Evolutionary conservation across 2,329 filamentous ascomycete genomes (phyloP).

Genomic region (Penicillium sp.): DNA sequence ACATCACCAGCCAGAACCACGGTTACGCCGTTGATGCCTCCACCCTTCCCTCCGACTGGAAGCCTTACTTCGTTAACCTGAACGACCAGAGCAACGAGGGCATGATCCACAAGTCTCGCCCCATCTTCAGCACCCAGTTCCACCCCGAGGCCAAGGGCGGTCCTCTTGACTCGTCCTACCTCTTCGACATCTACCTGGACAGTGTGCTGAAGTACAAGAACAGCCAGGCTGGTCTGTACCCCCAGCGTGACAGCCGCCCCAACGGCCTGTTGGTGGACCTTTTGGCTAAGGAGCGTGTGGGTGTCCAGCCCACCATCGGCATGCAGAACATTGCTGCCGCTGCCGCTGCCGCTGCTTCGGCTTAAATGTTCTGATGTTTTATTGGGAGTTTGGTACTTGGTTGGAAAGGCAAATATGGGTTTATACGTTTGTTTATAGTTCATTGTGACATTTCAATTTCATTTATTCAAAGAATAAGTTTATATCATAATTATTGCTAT

Average conservation of each 20-base stretch:
- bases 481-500: neutral
- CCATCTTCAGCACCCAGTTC: slow-evolving; percentile 98
- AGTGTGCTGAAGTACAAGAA: slow-evolving; percentile 89
- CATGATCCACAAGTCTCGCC: slow-evolving; percentile 92
- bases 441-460: slow-evolving; percentile 9
- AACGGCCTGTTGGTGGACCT: slow-evolving; percentile 87
- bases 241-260: slow-evolving; percentile 80
- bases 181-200: slow-evolving; percentile 95
- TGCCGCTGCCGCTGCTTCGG: slow-evolving; percentile 32
- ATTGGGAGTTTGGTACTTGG: slow-evolving; percentile 16
- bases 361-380: slow-evolving; percentile 17
- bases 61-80: slow-evolving; percentile 97
- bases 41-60: slow-evolving; percentile 83
- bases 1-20: slow-evolving; percentile 98
- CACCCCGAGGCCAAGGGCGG: slow-evolving; percentile 98
- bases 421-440: slow-evolving; percentile 16
- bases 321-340: slow-evolving; percentile 45
- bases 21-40: slow-evolving; percentile 90
- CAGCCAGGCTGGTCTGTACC: slow-evolving; percentile 68
- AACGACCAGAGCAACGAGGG: slow-evolving; percentile 97
- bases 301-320: slow-evolving; percentile 71
- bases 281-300: slow-evolving; percentile 90
- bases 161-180: slow-evolving; percentile 90
- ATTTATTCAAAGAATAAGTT: neutral
- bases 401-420: slow-evolving; percentile 9